Evolutionary conservation across 2,329 filamentous ascomycete genomes (phyloP).

Genomic region (Rhynchosporium agropyri): DNA sequence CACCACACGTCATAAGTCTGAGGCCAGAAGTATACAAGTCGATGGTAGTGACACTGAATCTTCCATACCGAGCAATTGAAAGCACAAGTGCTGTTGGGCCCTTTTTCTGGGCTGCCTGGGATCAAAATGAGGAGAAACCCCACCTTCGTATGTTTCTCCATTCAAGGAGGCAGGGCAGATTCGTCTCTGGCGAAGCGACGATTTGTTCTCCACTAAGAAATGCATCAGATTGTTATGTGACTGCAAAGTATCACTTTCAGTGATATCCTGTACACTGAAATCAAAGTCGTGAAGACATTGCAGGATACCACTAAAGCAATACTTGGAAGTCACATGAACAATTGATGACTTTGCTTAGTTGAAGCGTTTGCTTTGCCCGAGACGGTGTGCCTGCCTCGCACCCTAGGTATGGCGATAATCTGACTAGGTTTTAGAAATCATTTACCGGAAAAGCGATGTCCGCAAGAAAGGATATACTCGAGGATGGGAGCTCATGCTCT

Average conservation of each 20-base stretch:
- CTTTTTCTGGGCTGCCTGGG: slow-evolving; percentile 63
- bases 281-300: no score
- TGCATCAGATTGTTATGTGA: no score
- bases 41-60: slow-evolving; percentile 57
- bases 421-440: slow-evolving; percentile 51
- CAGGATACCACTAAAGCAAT: no score
- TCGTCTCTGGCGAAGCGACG: no score
- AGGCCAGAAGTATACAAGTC: slow-evolving; percentile 52
- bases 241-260: no score
- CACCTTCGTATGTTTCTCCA: slow-evolving; percentile 54
- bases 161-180: background rate
- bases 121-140: slow-evolving; percentile 59
- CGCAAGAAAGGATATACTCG: slow-evolving; percentile 65
- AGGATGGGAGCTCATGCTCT: slow-evolving; percentile 67
- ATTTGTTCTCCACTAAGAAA: no score
- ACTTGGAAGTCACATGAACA: no score
- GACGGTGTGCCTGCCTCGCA: no score
- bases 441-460: slow-evolving; percentile 67
- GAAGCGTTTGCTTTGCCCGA: no score
- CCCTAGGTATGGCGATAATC: background rate
- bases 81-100: slow-evolving; percentile 61
- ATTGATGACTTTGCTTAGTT: no score
- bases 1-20: slow-evolving; percentile 57
- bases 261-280: no score
- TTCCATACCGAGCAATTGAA: slow-evolving; percentile 63